Percentiles rank a stretch among this genome's conserved stretches.
Evolutionary conservation across 345 rosid species (phyloP).

Genomic region (Salix suchowensis): DNA sequence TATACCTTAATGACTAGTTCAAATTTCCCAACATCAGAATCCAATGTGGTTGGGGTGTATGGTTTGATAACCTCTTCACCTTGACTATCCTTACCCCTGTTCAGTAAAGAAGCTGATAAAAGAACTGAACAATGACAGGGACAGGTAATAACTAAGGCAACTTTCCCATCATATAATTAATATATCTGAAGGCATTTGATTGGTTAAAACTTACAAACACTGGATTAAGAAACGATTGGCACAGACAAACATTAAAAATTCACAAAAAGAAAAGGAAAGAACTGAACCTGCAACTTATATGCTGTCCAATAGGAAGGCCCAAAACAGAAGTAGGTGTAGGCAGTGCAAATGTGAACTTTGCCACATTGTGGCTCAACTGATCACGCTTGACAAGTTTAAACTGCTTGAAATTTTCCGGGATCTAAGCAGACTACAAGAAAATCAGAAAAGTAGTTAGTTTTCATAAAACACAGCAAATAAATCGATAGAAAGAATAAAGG

Average conservation of each 20-base stretch:
- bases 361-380: conserved; percentile 93
- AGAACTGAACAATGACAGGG: not conserved
- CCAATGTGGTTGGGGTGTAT: conserved; percentile 90
- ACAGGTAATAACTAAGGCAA: not conserved
- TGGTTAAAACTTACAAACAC: not conserved
- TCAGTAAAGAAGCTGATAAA: not conserved
- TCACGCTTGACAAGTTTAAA: conserved; percentile 81
- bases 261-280: not conserved
- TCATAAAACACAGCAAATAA: not conserved
- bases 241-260: not conserved
- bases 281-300: conserved; percentile 85
- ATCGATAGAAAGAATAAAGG: not conserved
- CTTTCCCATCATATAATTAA: not conserved
- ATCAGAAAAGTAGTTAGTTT: not conserved
- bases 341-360: conserved; percentile 78
- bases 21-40: conserved; percentile 80
- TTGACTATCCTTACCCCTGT: conserved; percentile 81
- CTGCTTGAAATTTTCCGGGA: conserved; percentile 86
- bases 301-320: conserved; percentile 98
- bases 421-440: conserved; percentile 57
- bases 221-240: not conserved
- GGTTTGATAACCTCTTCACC: conserved; percentile 91
- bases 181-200: not conserved
- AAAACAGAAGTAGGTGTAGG: conserved; percentile 70
- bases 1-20: conserved; percentile 86